phyloP scores from a whole-genome alignment of 169 alveolate genomes.

The Plasmodium ovale region DNA sequence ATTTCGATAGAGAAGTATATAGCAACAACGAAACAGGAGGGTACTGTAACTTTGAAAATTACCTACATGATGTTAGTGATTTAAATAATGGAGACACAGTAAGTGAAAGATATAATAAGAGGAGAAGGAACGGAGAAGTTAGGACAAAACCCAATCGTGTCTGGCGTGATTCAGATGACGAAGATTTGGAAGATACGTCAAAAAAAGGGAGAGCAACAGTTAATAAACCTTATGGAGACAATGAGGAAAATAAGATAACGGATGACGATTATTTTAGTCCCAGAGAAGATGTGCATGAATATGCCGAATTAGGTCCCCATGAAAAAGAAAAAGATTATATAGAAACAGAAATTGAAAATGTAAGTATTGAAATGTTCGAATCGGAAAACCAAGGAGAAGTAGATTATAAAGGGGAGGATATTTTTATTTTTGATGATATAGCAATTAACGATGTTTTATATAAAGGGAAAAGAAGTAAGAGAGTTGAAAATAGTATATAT shows the following conservation, averaged over 20 bases:
- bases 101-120: conserved; percentile 6
- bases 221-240: not conserved
- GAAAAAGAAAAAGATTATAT: conserved; percentile 8
- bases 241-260: conserved; percentile 31
- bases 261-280: too few species aligned
- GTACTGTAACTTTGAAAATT: conserved; percentile 38
- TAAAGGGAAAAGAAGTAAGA: conserved; percentile 15
- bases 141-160: conserved; percentile 2
- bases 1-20: not conserved
- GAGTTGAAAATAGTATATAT: conserved; percentile 49
- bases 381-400: too few species aligned
- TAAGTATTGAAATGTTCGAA: conserved; percentile 21
- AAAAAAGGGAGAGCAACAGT: not conserved
- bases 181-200: not conserved
- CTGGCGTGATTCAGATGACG: conserved; percentile 75
- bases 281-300: too few species aligned
- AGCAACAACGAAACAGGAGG: not conserved
- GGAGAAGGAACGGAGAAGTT: not conserved
- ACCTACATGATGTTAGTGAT: not conserved
- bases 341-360: conserved; percentile 34
- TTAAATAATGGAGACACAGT: not conserved
- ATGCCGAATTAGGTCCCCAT: too few species aligned
- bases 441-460: conserved; percentile 11
- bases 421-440: conserved; percentile 34
- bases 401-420: too few species aligned